These are phyloP conservation scores for Cystobasidium tubakii DNA, from an alignment of 768 basidiomycete species.

Conservation along the genomic window DNA sequence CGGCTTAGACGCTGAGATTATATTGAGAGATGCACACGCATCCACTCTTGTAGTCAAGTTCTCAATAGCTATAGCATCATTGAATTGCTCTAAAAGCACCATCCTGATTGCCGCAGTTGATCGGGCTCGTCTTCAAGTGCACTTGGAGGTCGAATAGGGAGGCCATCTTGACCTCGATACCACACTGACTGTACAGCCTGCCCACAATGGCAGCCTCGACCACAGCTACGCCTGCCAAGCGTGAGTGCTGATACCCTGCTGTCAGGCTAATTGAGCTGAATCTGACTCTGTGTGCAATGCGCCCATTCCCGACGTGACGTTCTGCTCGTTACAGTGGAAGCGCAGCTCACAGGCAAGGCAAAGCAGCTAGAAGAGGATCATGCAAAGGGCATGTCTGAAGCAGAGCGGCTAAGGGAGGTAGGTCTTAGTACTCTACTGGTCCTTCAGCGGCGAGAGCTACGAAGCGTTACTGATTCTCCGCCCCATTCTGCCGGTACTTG, in stretches of 20 bases:
- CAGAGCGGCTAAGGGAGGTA: slow-evolving; percentile 28
- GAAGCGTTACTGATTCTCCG: neutral
- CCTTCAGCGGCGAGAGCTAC: too few relatives aligned
- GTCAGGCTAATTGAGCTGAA: too few relatives aligned
- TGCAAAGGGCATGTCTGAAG: slow-evolving; percentile 13
- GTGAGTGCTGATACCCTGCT: neutral
- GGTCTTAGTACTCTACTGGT: neutral
- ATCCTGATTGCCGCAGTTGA: too few relatives aligned
- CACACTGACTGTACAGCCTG: neutral
- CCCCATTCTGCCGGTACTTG: too few relatives aligned
- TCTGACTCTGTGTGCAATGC: too few relatives aligned
- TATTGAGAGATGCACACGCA: too few relatives aligned
- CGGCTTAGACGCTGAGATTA: too few relatives aligned
- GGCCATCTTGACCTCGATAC: neutral
- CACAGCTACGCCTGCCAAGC: slow-evolving; percentile 1
- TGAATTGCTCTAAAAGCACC: too few relatives aligned
- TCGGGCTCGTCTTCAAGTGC: too few relatives aligned
- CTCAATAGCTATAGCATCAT: too few relatives aligned
- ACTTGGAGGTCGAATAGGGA: too few relatives aligned
- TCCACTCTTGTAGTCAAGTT: too few relatives aligned
- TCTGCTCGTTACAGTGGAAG: neutral
- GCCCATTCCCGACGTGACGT: neutral
- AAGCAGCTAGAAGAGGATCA: slow-evolving; percentile 18
- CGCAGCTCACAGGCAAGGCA: slow-evolving; percentile 24
- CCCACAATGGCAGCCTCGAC: neutral